phyloP scores from a whole-genome alignment of 2,329 filamentous ascomycete species.

The Aureobasidium mangrovei region DNA sequence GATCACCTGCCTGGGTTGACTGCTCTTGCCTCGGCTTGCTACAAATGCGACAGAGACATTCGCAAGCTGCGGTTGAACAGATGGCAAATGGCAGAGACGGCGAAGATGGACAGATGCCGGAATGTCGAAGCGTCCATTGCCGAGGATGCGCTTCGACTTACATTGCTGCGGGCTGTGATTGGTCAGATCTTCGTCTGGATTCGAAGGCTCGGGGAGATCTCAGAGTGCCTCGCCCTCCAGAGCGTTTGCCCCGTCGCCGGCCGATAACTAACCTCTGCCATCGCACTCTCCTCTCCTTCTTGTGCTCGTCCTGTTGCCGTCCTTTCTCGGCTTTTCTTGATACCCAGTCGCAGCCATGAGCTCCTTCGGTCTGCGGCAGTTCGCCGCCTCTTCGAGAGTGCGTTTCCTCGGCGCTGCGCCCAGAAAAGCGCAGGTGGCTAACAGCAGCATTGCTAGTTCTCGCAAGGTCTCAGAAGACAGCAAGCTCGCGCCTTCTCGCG shows the following conservation, averaged over 20 bases:
- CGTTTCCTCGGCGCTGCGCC: constrained; percentile 15
- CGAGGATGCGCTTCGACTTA: not conserved
- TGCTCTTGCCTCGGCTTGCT: too few species aligned
- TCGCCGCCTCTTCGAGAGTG: constrained; percentile 24
- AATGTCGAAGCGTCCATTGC: not conserved
- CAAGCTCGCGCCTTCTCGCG: constrained; percentile 69
- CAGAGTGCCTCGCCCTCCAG: not conserved
- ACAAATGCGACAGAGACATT: too few species aligned
- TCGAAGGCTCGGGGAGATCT: constrained; percentile 1
- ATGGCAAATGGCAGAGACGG: not conserved
- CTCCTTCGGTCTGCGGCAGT: constrained; percentile 29
- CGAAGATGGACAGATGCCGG: constrained; percentile 5
- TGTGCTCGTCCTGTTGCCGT: not conserved
- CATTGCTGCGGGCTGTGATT: not conserved
- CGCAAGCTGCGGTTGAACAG: too few species aligned
- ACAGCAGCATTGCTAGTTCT: constrained; percentile 13
- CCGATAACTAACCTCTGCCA: constrained; percentile 1
- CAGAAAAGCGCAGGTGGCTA: not conserved
- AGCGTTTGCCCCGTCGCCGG: constrained; percentile 9
- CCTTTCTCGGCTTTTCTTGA: not conserved
- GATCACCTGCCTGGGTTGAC: too few species aligned
- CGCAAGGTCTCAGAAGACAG: constrained; percentile 33
- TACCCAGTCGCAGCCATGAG: constrained; percentile 23
- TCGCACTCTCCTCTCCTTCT: constrained; percentile 1
- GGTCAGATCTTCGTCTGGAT: not conserved